phyloP scores from a whole-genome alignment of 345 rosid species.

The Sisymbrium altissimum region DNA sequence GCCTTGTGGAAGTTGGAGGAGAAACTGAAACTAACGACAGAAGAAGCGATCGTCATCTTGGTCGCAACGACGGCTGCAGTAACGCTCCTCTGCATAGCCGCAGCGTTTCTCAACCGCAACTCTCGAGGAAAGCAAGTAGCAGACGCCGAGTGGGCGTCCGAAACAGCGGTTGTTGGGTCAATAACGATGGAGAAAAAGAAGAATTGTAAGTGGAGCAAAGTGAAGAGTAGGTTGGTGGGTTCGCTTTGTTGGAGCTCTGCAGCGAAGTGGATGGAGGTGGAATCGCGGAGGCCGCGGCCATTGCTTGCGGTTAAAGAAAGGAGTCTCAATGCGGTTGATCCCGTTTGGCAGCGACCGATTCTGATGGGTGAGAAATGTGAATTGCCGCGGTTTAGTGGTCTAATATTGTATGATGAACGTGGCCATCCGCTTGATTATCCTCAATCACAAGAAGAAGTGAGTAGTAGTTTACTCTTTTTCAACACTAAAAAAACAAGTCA shows the following conservation, averaged over 20 bases:
- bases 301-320: slow-evolving; percentile 37
- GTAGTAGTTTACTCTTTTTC: not conserved
- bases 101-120: slow-evolving; percentile 34
- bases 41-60: slow-evolving; percentile 46
- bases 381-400: slow-evolving; percentile 71
- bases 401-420: slow-evolving; percentile 67
- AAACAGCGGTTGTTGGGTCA: not conserved
- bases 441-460: slow-evolving; percentile 20
- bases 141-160: slow-evolving; percentile 27
- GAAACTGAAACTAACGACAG: slow-evolving; percentile 57
- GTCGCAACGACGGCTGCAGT: slow-evolving; percentile 42
- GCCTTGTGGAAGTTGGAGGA: slow-evolving; percentile 69
- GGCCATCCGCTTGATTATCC: slow-evolving; percentile 48
- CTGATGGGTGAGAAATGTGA: slow-evolving; percentile 89
- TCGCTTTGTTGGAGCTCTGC: slow-evolving; percentile 76
- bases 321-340: slow-evolving; percentile 57
- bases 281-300: not conserved
- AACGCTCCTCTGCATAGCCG: slow-evolving; percentile 43
- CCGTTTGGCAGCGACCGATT: slow-evolving; percentile 80
- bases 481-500: not conserved
- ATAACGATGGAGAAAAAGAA: slow-evolving; percentile 17
- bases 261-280: slow-evolving; percentile 47
- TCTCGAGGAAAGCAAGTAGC: slow-evolving; percentile 39
- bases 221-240: slow-evolving; percentile 48
- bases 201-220: slow-evolving; percentile 36